A percentile compares a stretch with the other conserved stretches of the same genome.
phyloP scores from a whole-genome alignment of 768 basidiomycete species.

The Boletus fagicola region DNA sequence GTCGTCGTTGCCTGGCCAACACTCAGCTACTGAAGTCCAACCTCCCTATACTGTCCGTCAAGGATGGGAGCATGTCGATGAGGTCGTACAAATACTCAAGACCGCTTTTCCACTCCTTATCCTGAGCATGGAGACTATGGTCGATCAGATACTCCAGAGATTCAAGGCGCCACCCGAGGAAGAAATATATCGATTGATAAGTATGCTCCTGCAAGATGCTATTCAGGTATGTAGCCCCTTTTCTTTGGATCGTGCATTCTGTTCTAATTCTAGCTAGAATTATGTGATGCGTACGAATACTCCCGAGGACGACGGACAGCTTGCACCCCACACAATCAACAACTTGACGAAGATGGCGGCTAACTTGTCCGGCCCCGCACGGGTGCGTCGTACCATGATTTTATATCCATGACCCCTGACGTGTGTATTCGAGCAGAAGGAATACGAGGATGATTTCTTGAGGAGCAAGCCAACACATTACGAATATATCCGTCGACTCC shows the following conservation, averaged over 20 bases:
- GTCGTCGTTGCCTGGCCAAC: constrained; percentile 14
- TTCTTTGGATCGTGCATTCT: neutral
- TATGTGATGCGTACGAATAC: constrained; percentile 65
- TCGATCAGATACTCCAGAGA: constrained; percentile 87
- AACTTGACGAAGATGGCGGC: constrained; percentile 59
- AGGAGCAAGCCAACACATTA: constrained; percentile 72
- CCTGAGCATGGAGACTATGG: constrained; percentile 93
- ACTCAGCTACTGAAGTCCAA: constrained; percentile 22
- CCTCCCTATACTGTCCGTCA: constrained; percentile 48
- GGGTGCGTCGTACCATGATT: constrained; percentile 41
- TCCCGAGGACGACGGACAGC: constrained; percentile 65
- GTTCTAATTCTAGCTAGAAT: constrained; percentile 42
- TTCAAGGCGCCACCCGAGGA: constrained; percentile 91
- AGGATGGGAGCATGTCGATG: constrained; percentile 89
- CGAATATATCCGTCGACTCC: constrained; percentile 88
- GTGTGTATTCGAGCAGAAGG: constrained; percentile 49
- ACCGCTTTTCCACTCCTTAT: constrained; percentile 94
- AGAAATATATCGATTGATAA: constrained; percentile 89
- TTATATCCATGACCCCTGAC: neutral
- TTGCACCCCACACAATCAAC: constrained; percentile 51
- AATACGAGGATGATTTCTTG: constrained; percentile 91
- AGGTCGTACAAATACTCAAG: constrained; percentile 90
- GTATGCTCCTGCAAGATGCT: constrained; percentile 84
- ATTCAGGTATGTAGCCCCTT: constrained; percentile 55
- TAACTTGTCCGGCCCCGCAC: constrained; percentile 55